These are phyloP conservation scores for Conringia planisiliqua DNA, from an alignment of 345 rosid genomes.

Conservation along the genomic window DNA sequence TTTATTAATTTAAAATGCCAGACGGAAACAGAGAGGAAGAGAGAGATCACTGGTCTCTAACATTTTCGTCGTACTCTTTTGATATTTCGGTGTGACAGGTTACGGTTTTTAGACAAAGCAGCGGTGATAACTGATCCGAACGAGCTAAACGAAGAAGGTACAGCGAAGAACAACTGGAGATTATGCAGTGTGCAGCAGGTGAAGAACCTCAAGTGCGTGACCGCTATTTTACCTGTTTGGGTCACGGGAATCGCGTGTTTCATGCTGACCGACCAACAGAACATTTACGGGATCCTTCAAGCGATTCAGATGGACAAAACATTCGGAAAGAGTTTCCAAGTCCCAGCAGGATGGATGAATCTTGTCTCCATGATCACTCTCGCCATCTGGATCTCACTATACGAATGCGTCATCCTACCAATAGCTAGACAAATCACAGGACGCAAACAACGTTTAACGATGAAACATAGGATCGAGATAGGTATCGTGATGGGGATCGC, in stretches of 20 bases:
- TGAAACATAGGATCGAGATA: slow-evolving; percentile 47
- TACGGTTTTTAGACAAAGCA: slow-evolving; percentile 56
- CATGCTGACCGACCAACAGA: slow-evolving; percentile 60
- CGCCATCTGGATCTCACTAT: slow-evolving; percentile 57
- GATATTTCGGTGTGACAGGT: slow-evolving; percentile 19
- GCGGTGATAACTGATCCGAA: slow-evolving; percentile 40
- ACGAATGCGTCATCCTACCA: slow-evolving; percentile 48
- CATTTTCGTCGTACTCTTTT: slow-evolving; percentile 17
- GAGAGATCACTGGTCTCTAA: no score
- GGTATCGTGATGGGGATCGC: slow-evolving; percentile 55
- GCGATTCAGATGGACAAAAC: slow-evolving; percentile 48
- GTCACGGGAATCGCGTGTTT: slow-evolving; percentile 57
- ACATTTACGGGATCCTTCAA: slow-evolving; percentile 60
- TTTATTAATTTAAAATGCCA: no score
- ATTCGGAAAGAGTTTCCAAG: slow-evolving; percentile 36
- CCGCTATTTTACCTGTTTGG: slow-evolving; percentile 57
- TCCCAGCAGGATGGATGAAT: slow-evolving; percentile 73
- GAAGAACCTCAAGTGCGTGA: slow-evolving; percentile 51
- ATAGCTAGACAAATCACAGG: slow-evolving; percentile 28
- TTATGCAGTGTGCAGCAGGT: slow-evolving; percentile 62
- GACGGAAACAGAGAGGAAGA: no score
- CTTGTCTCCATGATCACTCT: slow-evolving; percentile 59
- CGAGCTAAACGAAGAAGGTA: slow-evolving; percentile 47
- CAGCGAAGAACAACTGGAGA: slow-evolving; percentile 49
- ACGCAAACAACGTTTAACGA: slow-evolving; percentile 39